Base-by-base conservation (phyloP, 441 rosid genomes). In the Adansonia madagascariensis region DNA sequence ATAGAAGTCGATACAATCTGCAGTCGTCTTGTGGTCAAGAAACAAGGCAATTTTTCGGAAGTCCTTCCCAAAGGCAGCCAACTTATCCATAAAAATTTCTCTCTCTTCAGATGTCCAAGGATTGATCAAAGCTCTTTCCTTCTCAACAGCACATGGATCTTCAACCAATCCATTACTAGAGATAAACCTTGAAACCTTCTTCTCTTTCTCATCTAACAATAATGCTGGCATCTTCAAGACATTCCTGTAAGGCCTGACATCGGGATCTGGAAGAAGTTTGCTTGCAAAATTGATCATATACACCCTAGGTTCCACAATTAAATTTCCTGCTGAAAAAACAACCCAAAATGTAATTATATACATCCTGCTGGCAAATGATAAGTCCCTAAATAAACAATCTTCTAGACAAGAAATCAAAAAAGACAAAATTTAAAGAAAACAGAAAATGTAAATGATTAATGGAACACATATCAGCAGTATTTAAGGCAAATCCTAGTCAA, bases 1-100 rank as follows among this genome's bases (percentile, higher is more conserved):
- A 85, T 97, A 97, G 81, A 94, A 97, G 82, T 94, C 92, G 64
- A 97, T 90, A 83, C 99, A 97, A 82, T 95, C 99, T 17, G 99
- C 99, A 82, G 95, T 97, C 57, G 93, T 93, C 87, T 97, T 97
- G 78, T 93, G 94, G 71, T 91, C 88, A 73, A 97, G 93, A 86
- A 82, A 95, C 22, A 95, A 85, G 81, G 99, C 93, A 81, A 97
- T 92, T 85, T 87, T 95, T 70, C 83, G 81, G 79, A 95, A 97
- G 86, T 95, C 92, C 86, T 97, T 97, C 78, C 99, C 99, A 64
- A 87, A 88, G 11, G 77, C 46, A 7, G 91, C 93, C 71, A 97
- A 84, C 91, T 95, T 95, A 68, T 87, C 87, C 74, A 95, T 87
- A 81, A 97, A 95, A 71, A 86, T 85, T 64, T 89, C 97, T 74